phyloP scores from a whole-genome alignment of 1,139 yeast species.

The Geotrichum klebahnii region DNA sequence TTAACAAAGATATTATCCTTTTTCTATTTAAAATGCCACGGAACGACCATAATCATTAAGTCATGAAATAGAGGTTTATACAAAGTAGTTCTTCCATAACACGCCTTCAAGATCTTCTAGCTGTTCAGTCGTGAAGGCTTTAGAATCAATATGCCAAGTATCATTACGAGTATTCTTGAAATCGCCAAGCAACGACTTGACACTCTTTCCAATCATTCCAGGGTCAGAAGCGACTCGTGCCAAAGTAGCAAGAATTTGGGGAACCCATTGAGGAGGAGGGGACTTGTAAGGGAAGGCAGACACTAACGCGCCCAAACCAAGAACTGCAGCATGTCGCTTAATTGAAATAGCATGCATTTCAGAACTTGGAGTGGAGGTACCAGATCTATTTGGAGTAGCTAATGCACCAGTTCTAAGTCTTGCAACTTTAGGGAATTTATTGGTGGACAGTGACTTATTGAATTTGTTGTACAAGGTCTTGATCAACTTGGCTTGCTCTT shows the following conservation, averaged over 20 bases:
- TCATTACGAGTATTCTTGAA: conserved; percentile 93
- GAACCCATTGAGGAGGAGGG: conserved; percentile 92
- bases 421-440: conserved; percentile 26
- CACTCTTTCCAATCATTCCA: conserved; percentile 80
- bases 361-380: conserved; percentile 27
- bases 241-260: conserved; percentile 62
- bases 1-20: background rate
- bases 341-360: conserved; percentile 39
- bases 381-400: conserved; percentile 25
- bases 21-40: conserved; percentile 4
- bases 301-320: conserved; percentile 84
- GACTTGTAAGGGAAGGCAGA: conserved; percentile 87
- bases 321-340: conserved; percentile 75
- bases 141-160: conserved; percentile 90
- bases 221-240: conserved; percentile 67
- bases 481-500: conserved; percentile 47
- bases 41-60: background rate
- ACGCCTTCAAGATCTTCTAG: conserved; percentile 93
- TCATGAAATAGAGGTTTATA: conserved; percentile 41
- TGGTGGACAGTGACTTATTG: conserved; percentile 37
- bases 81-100: conserved; percentile 86
- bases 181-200: conserved; percentile 73
- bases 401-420: conserved; percentile 18
- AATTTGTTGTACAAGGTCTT: conserved; percentile 42
- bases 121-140: conserved; percentile 71